phyloP scores from a whole-genome alignment of 805 yeast genomes.

The Saccharomycopsis javanensis region DNA sequence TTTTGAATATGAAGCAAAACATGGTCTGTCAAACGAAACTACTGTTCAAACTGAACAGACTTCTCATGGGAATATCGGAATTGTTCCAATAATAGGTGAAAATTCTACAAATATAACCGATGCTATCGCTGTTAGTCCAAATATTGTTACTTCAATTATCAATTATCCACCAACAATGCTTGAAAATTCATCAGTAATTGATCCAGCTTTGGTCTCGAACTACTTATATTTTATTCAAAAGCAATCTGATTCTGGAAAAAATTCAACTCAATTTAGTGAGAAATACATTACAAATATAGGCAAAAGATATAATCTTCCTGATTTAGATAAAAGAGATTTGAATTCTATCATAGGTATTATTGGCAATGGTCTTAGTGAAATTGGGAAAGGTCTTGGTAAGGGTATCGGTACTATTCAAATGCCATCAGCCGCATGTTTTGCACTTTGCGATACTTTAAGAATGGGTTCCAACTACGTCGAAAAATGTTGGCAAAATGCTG shows the following conservation, averaged over 20 bases:
- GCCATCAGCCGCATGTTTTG: constrained; percentile 3
- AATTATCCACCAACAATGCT: background rate
- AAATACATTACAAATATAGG: background rate
- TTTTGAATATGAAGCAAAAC: background rate
- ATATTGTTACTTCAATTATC: background rate
- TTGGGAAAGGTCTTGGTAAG: background rate
- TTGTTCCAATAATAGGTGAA: background rate
- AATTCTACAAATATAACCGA: background rate
- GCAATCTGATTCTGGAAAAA: background rate
- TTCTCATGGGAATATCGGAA: background rate
- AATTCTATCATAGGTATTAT: background rate
- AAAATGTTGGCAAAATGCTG: constrained; percentile 11
- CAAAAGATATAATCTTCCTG: background rate
- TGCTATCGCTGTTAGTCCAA: background rate
- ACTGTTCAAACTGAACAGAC: background rate
- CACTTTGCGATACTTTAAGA: constrained; percentile 10
- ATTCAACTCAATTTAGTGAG: background rate
- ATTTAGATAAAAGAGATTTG: constrained; percentile 4
- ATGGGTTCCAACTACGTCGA: constrained; percentile 10
- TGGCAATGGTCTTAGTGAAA: background rate
- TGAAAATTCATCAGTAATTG: background rate
- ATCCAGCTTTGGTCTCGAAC: background rate
- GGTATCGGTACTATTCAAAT: background rate
- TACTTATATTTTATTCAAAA: background rate
- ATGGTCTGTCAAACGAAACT: background rate